Conservation (phyloP, 2,329 filamentous ascomycete species). For the Emmonsiellopsis sp. region DNA sequence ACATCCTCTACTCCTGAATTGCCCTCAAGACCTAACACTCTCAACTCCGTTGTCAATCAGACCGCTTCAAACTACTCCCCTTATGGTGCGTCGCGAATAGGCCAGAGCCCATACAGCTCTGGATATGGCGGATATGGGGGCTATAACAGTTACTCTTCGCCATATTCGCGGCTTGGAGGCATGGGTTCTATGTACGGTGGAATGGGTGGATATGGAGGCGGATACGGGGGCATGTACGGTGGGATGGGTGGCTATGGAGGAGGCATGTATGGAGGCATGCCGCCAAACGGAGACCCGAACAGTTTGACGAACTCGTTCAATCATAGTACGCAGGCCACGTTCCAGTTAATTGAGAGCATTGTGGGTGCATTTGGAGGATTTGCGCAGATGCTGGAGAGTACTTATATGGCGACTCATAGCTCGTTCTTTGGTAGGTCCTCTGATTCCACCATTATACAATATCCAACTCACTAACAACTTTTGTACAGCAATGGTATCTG, state of each 20-base stretch:
- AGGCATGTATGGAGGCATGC: constrained; percentile 40
- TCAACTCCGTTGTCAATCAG: constrained; percentile 73
- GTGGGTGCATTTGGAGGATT: constrained; percentile 96
- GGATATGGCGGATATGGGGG: constrained; percentile 38
- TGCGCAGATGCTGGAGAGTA: constrained; percentile 98
- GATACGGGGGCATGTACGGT: constrained; percentile 37
- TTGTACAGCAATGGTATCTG: constrained; percentile 80
- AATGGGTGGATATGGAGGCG: constrained; percentile 27
- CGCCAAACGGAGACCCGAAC: constrained; percentile 55
- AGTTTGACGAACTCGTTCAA: constrained; percentile 93
- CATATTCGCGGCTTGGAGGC: constrained; percentile 45
- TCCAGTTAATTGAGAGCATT: constrained; percentile 96
- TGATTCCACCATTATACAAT: background rate
- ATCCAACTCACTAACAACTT: constrained; percentile 11
- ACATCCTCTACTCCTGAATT: constrained; percentile 54
- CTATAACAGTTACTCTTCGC: constrained; percentile 46
- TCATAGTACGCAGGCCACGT: constrained; percentile 90
- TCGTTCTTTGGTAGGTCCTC: constrained; percentile 83
- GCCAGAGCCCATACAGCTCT: constrained; percentile 40
- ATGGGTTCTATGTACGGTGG: constrained; percentile 32
- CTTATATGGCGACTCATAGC: constrained; percentile 98
- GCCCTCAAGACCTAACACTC: constrained; percentile 69
- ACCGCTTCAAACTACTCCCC: constrained; percentile 76
- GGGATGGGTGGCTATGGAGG: constrained; percentile 38
- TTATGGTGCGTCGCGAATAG: constrained; percentile 49